These are phyloP conservation scores for Dendrocalamus sinicus DNA, from an alignment of 176 grass and related monocot genomes.

Conservation along the genomic window DNA sequence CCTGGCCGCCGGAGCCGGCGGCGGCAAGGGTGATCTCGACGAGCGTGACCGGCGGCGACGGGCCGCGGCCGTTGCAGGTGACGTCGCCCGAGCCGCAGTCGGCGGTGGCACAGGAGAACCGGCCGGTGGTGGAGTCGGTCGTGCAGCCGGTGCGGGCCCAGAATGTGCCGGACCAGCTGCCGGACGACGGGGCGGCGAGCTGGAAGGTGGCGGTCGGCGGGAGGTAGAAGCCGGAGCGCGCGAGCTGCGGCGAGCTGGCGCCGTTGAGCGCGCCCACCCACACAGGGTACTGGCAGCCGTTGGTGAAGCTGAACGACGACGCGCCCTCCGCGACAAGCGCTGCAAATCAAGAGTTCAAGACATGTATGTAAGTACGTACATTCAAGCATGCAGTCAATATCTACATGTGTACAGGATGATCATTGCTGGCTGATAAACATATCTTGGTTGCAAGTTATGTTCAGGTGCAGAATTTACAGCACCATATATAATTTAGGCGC, in stretches of 20 bases:
- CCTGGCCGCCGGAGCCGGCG: slow-evolving; percentile 29
- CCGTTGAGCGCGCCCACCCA: slow-evolving; percentile 66
- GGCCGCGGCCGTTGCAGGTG: slow-evolving; percentile 43
- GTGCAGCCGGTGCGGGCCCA: slow-evolving; percentile 55
- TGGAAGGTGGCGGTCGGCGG: slow-evolving; percentile 27
- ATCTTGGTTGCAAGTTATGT: background rate
- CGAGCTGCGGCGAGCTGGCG: slow-evolving; percentile 41
- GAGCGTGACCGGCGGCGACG: slow-evolving; percentile 54
- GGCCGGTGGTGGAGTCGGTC: slow-evolving; percentile 40
- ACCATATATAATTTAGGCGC: background rate
- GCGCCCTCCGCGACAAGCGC: slow-evolving; percentile 22
- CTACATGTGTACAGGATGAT: background rate
- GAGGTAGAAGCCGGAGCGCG: slow-evolving; percentile 66
- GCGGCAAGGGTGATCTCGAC: slow-evolving; percentile 67
- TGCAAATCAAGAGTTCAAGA: background rate
- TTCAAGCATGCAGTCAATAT: background rate
- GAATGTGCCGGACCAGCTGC: slow-evolving; percentile 66
- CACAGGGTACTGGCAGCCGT: slow-evolving; percentile 56
- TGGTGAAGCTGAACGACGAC: slow-evolving; percentile 56
- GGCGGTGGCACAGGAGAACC: slow-evolving; percentile 54
- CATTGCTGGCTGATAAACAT: background rate
- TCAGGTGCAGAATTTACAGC: background rate
- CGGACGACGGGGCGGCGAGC: slow-evolving; percentile 48
- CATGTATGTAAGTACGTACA: background rate
- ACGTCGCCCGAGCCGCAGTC: slow-evolving; percentile 63